Evolutionary conservation across 2,329 filamentous ascomycete species (phyloP).

Genomic region (Bipolaris gigantea): DNA sequence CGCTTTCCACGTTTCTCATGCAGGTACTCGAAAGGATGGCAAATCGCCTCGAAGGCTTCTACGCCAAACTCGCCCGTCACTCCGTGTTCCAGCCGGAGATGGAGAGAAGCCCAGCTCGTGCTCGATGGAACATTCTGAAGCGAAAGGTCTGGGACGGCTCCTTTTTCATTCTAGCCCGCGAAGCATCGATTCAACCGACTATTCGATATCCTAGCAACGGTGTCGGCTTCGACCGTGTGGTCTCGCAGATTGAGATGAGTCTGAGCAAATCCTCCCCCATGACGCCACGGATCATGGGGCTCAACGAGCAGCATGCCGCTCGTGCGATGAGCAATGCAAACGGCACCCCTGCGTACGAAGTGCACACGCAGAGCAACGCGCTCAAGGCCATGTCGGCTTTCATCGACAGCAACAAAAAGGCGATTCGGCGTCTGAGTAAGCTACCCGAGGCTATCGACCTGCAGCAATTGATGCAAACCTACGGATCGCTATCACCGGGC

Average conservation of each 20-base stretch:
- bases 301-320: conserved; percentile 50
- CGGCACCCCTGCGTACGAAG: conserved; percentile 48
- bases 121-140: conserved; percentile 56
- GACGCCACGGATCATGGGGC: conserved; percentile 28
- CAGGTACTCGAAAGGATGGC: conserved; percentile 59
- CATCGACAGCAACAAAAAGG: conserved; percentile 25
- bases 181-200: conserved; percentile 15
- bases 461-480: neutral
- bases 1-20: conserved; percentile 51
- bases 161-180: conserved; percentile 54
- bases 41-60: conserved; percentile 56
- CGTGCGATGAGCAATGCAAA: conserved; percentile 38
- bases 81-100: conserved; percentile 57
- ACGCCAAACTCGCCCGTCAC: conserved; percentile 53
- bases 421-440: neutral
- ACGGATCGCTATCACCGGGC: conserved; percentile 1
- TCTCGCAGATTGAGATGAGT: conserved; percentile 49
- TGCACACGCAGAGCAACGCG: conserved; percentile 49
- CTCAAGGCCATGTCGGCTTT: conserved; percentile 49
- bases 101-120: conserved; percentile 57
- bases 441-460: neutral
- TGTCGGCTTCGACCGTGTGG: conserved; percentile 53
- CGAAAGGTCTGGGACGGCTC: conserved; percentile 55
- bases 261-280: conserved; percentile 22
- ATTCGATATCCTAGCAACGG: conserved; percentile 21